Conservation (phyloP, 1,284 basidiomycete species). For the Rhodotorula sp. region DNA sequence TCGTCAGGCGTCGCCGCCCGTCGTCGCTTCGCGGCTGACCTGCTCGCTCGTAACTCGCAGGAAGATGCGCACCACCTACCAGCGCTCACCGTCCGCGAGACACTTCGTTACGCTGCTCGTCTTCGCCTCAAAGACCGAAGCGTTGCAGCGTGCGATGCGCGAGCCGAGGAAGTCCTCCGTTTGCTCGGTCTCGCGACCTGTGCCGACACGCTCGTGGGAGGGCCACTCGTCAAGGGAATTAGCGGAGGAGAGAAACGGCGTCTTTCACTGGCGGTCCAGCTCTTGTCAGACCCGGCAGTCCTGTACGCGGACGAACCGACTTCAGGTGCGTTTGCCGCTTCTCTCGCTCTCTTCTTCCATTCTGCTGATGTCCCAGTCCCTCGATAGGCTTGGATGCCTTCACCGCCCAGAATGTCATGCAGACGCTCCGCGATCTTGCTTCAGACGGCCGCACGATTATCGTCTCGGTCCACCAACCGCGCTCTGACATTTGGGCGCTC, state of each 20-base stretch:
- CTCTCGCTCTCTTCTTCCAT: neutral
- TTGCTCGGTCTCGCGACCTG: conserved; percentile 58
- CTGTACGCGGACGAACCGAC: conserved; percentile 54
- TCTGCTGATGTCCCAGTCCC: conserved; percentile 9
- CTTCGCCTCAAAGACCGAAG: conserved; percentile 55
- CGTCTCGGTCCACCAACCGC: conserved; percentile 58
- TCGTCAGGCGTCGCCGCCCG: neutral
- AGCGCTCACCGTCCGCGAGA: conserved; percentile 54
- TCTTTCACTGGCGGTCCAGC: conserved; percentile 57
- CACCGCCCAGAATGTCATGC: conserved; percentile 53
- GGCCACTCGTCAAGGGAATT: conserved; percentile 52
- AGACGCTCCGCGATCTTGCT: conserved; percentile 55
- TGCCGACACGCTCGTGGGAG: conserved; percentile 58
- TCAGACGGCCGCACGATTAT: conserved; percentile 57
- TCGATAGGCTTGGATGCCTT: conserved; percentile 55
- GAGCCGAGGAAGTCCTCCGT: conserved; percentile 55
- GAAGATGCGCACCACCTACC: conserved; percentile 57
- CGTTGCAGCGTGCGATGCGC: conserved; percentile 51
- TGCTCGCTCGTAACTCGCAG: conserved; percentile 10
- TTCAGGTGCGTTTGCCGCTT: conserved; percentile 7
- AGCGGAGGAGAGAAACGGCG: conserved; percentile 59
- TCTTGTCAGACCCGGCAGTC: conserved; percentile 55
- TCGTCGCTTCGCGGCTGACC: no score
- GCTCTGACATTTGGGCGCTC: conserved; percentile 54
- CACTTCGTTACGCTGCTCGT: conserved; percentile 56